phyloP scores from a whole-genome alignment of 768 basidiomycete genomes.

The Russula sp. region DNA sequence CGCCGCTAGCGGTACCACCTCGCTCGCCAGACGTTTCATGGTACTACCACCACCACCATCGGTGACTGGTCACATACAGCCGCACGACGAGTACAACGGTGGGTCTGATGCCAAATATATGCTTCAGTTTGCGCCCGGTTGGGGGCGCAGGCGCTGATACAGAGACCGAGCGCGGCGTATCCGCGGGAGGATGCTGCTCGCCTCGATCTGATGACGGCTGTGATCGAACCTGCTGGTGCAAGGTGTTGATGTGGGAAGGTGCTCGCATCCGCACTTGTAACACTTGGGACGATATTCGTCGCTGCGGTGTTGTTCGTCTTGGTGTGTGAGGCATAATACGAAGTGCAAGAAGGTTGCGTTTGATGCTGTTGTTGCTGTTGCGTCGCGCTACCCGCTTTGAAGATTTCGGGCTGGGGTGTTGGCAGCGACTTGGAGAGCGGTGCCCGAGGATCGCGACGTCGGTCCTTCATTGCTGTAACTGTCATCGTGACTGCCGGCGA shows the following conservation, averaged over 20 bases:
- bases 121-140: constrained; percentile 13
- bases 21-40: constrained; percentile 19
- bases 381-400: too few relatives aligned
- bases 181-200: not conserved
- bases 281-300: not conserved
- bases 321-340: not conserved
- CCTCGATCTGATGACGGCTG: not conserved
- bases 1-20: constrained; percentile 1
- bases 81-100: constrained; percentile 18
- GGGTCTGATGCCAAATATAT: constrained; percentile 25
- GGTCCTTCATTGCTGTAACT: not conserved
- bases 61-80: not conserved
- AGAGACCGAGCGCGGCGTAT: not conserved
- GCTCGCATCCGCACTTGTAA: too few relatives aligned
- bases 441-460: not conserved
- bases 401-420: too few relatives aligned
- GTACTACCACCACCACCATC: not conserved
- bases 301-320: not conserved
- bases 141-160: not conserved
- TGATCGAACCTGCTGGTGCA: not conserved
- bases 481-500: too few relatives aligned
- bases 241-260: not conserved
- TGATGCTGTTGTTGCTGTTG: not conserved
- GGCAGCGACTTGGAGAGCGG: not conserved
- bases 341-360: not conserved